phyloP scores from a whole-genome alignment of 1,284 basidiomycete species.

The Sporisorium reilianum region DNA sequence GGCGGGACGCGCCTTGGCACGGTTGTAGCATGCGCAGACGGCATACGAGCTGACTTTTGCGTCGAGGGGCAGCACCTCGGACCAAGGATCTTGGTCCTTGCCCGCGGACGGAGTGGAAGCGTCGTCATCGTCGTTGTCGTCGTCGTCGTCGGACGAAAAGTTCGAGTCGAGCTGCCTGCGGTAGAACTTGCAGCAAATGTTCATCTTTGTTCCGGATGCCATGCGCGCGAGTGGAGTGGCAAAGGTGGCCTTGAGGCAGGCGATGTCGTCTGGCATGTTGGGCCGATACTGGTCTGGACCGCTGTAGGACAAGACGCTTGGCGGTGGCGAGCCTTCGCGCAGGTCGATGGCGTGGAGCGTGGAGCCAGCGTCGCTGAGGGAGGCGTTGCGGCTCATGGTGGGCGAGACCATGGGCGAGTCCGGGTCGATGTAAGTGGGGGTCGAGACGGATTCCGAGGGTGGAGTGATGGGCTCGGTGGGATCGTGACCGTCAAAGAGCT shows the following conservation, averaged over 20 bases:
- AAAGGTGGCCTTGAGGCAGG: conserved; percentile 26
- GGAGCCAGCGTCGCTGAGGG: conserved; percentile 4
- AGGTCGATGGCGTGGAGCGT: conserved; percentile 25
- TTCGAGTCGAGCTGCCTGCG: conserved; percentile 6
- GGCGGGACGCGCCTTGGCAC: conserved; percentile 33
- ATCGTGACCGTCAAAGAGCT: conserved; percentile 10
- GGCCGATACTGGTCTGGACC: conserved; percentile 23
- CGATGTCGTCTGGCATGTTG: conserved; percentile 30
- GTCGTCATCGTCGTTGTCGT: conserved; percentile 20
- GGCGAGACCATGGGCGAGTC: conserved; percentile 35
- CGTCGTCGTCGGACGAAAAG: conserved; percentile 16
- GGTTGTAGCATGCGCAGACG: conserved; percentile 39
- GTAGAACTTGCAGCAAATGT: conserved; percentile 38
- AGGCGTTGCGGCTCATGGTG: conserved; percentile 33
- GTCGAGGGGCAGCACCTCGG: conserved; percentile 27
- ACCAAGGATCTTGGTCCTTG: conserved; percentile 30
- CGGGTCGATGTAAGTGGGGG: conserved; percentile 25
- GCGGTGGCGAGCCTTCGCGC: conserved; percentile 35
- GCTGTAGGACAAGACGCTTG: conserved; percentile 23
- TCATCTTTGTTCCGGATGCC: conserved; percentile 37
- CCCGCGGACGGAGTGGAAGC: not conserved
- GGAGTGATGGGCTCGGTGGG: conserved; percentile 31
- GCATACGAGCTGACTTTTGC: conserved; percentile 30
- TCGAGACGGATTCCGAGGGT: conserved; percentile 22
- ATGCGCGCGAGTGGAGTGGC: conserved; percentile 21